Percentiles rank a stretch among this genome's conserved stretches.
phyloP scores from a whole-genome alignment of 2,329 filamentous ascomycete species.

The Ascocoryne sarcoides region DNA sequence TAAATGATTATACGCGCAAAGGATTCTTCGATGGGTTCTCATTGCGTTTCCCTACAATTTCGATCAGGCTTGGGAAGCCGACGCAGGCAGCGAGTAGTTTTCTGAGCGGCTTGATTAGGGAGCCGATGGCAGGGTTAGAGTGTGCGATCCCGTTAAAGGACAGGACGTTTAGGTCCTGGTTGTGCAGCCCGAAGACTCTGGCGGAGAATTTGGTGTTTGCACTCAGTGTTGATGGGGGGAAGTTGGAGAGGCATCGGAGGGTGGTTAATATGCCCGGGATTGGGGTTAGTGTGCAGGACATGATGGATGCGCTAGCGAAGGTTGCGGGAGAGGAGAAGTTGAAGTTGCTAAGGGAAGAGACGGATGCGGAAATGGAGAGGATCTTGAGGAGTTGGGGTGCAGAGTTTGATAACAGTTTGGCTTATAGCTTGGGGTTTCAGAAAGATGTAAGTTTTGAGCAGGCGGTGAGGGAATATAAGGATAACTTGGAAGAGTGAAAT shows the following conservation, averaged over 20 bases:
- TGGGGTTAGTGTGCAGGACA: constrained; percentile 48
- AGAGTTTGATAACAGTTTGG: constrained; percentile 44
- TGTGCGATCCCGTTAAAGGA: constrained; percentile 45
- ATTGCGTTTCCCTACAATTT: constrained; percentile 51
- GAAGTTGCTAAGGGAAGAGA: constrained; percentile 44
- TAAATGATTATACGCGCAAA: constrained; percentile 48
- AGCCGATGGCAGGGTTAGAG: constrained; percentile 45
- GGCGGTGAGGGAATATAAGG: constrained; percentile 44
- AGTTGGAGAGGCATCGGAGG: constrained; percentile 38
- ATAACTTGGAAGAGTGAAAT: constrained; percentile 13
- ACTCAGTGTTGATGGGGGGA: constrained; percentile 31
- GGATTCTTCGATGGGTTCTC: constrained; percentile 48
- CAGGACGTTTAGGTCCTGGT: constrained; percentile 41
- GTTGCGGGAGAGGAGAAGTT: constrained; percentile 47
- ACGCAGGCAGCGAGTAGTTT: constrained; percentile 54
- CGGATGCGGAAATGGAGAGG: constrained; percentile 43
- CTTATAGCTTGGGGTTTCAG: constrained; percentile 42
- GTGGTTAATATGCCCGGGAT: constrained; percentile 51
- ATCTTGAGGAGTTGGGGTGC: constrained; percentile 54
- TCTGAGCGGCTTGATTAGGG: constrained; percentile 52
- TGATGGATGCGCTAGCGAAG: constrained; percentile 48
- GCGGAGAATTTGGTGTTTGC: constrained; percentile 45
- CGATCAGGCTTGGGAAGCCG: constrained; percentile 50
- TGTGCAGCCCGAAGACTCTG: constrained; percentile 45
- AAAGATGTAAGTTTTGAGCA: constrained; percentile 44